Evolutionary conservation across 2,329 filamentous ascomycete species (phyloP).

Genomic region (Cercospora zeina): DNA sequence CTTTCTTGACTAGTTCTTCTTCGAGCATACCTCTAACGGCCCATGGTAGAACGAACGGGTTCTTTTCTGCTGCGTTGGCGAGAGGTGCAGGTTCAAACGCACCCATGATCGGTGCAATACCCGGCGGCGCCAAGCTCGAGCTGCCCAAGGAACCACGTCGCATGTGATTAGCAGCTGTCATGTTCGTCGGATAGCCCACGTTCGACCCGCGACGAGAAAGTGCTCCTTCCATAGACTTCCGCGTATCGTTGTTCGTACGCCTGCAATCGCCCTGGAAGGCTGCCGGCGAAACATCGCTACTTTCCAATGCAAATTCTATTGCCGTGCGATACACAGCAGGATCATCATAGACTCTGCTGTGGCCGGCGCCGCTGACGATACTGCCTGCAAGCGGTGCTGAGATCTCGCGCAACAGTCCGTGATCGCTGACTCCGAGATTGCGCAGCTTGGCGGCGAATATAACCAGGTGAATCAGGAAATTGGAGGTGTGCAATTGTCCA

Average conservation of each 20-base stretch:
- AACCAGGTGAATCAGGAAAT: conserved; percentile 90
- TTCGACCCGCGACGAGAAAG: conserved; percentile 30
- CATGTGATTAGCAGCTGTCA: conserved; percentile 39
- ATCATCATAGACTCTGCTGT: conserved; percentile 91
- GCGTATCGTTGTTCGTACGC: conserved; percentile 24
- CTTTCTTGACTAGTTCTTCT: conserved; percentile 83
- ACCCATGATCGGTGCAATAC: conserved; percentile 39
- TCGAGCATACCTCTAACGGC: conserved; percentile 92
- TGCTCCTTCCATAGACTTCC: conserved; percentile 29
- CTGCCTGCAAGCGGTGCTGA: conserved; percentile 86
- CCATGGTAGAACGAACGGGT: conserved; percentile 91
- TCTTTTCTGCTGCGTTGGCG: conserved; percentile 49
- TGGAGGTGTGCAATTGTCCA: conserved; percentile 83
- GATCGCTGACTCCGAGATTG: conserved; percentile 88
- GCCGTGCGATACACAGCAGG: conserved; percentile 72
- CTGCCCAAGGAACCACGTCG: conserved; percentile 37
- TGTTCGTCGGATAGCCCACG: conserved; percentile 35
- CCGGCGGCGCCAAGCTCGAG: conserved; percentile 29
- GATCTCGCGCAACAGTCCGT: conserved; percentile 88
- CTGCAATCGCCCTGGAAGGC: conserved; percentile 12
- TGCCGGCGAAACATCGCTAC: conserved; percentile 40
- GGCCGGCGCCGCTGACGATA: conserved; percentile 87
- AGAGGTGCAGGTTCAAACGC: conserved; percentile 44
- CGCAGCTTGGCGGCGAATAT: conserved; percentile 91
- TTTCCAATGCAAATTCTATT: conserved; percentile 51